A percentile compares a stretch with the other conserved stretches of the same genome.
phyloP scores from a whole-genome alignment of 2,329 filamentous ascomycete genomes.

The Thelonectria rubi region DNA sequence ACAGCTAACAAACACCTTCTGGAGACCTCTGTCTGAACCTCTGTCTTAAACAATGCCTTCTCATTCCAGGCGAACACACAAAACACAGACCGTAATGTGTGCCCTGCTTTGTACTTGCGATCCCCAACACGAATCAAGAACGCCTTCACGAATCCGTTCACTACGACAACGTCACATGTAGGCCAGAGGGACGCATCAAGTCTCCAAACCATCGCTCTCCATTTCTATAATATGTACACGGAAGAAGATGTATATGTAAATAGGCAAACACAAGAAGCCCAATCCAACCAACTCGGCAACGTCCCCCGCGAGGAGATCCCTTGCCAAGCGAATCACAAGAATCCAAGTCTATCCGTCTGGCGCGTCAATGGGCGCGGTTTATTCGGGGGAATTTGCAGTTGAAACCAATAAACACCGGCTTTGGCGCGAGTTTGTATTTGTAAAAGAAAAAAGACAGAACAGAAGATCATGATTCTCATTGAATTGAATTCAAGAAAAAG shows the following conservation, averaged over 20 bases:
- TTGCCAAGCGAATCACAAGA: conserved; percentile 24
- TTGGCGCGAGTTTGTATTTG: conserved; percentile 12
- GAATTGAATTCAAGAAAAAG: conserved; percentile 41
- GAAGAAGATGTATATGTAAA: conserved; percentile 31
- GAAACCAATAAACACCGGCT: conserved; percentile 20
- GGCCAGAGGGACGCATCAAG: not conserved
- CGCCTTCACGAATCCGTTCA: too few species aligned
- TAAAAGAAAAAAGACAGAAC: conserved; percentile 35
- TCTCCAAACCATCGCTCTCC: conserved; percentile 30
- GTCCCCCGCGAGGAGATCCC: conserved; percentile 14
- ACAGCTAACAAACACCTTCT: too few species aligned
- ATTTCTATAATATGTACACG: conserved; percentile 32
- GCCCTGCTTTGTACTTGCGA: too few species aligned
- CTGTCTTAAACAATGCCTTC: too few species aligned
- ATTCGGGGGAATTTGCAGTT: not conserved
- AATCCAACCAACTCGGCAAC: conserved; percentile 26
- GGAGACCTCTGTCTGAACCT: too few species aligned
- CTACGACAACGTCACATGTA: not conserved
- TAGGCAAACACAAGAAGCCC: conserved; percentile 3
- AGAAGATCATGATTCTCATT: conserved; percentile 44
- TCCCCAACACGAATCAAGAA: too few species aligned
- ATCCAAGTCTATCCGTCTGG: conserved; percentile 35
- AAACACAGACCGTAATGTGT: too few species aligned
- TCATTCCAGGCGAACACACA: too few species aligned
- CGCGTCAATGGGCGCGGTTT: too few species aligned